Evolutionary conservation across 1,139 yeast species (phyloP), one percentile per base, ranked within the genome.

Genomic region (Geotrichum reessii): DNA sequence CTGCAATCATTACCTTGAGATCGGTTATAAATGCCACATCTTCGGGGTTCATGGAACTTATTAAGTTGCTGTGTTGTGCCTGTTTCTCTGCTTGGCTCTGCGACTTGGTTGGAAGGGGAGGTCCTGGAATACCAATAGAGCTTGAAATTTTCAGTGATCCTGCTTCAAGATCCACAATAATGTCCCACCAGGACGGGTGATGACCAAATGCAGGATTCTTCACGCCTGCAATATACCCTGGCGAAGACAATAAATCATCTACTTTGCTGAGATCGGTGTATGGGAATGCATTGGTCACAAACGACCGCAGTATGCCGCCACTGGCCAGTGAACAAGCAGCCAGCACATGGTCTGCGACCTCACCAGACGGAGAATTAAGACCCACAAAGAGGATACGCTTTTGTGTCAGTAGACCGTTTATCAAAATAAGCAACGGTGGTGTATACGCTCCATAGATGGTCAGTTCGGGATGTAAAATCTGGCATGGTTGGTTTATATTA

Each of bases 201-300:
- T 68, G 69, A 63, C 81, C 82, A 73, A 84, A 84, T 58, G 85
- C 83, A 12, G 87, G 86, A 69, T 84, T 84, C 63, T 84, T 83
- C 53, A 85, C 85, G 11, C 88, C 88, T 3, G 87, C 88, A 66
- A 84, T 74, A 68, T 73, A 84, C 27, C 84, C 82, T 21, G 77
- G 79, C 61, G 84, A 80, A 60, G 76, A 73, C 61, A 80, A 78
- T 63, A 84, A 71, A 22, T 81, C 76, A 62, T 82, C 86, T 27
- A 82, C 81, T 63, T 83, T 82, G 42, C 85, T 80, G 27, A 84
- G 80, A 65, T 84, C 87, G 1, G 84, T 77, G 60, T 83, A 81
- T 1, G 88, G 88, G 67, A 83, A 84, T 4, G 85, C 76, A 59
- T 69, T 67, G 67, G 65, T 74, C 33, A 79, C 71, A 46, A 82